phyloP scores from a whole-genome alignment of 805 yeast genomes.

The Komagataella populi region DNA sequence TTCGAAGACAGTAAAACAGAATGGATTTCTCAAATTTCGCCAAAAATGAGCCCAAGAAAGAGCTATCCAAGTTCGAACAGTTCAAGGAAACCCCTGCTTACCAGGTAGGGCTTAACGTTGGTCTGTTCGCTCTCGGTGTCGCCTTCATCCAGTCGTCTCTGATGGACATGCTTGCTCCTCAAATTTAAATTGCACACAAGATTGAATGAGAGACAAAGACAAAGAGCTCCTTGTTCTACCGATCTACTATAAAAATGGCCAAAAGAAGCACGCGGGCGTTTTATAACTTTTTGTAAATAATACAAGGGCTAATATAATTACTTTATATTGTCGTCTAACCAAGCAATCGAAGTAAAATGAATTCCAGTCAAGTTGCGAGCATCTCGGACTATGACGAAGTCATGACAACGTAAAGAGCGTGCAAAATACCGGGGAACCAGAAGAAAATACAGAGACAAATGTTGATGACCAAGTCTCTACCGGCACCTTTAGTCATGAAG shows the following conservation, averaged over 20 bases:
- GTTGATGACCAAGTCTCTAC: conserved; percentile 52
- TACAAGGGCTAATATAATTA: neutral
- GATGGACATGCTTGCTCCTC: conserved; percentile 77
- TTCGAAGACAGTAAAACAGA: neutral
- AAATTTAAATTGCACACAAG: conserved; percentile 16
- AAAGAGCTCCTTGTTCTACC: neutral
- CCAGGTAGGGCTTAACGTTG: conserved; percentile 50
- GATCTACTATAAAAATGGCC: neutral
- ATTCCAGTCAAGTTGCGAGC: neutral
- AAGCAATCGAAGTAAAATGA: neutral
- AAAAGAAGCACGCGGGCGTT: neutral
- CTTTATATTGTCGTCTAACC: neutral
- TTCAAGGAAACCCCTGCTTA: conserved; percentile 52
- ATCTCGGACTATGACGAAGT: neutral
- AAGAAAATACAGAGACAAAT: conserved; percentile 43
- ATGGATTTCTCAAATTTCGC: neutral
- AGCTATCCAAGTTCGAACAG: conserved; percentile 23
- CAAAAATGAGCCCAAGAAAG: conserved; percentile 9
- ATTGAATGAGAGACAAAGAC: neutral
- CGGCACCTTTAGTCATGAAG: conserved; percentile 53
- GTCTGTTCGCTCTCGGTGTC: conserved; percentile 59
- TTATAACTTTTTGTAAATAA: neutral
- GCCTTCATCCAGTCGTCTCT: conserved; percentile 65
- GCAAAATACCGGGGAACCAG: conserved; percentile 74
- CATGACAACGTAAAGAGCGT: conserved; percentile 45